These are phyloP conservation scores for Capsicum pubescens DNA, from an alignment of 257 asterid genomes.

Conservation along the genomic window DNA sequence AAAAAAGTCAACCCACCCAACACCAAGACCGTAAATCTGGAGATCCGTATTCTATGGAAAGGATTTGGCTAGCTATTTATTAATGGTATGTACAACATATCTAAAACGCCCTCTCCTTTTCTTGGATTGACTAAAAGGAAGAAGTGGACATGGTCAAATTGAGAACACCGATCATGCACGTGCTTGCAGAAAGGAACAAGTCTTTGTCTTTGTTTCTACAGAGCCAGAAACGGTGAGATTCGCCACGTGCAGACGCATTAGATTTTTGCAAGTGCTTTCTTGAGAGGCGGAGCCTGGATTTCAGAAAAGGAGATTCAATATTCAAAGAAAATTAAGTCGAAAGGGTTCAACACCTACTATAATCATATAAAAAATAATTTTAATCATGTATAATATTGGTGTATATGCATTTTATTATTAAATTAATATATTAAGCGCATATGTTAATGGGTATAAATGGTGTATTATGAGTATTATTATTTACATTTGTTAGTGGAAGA, in stretches of 20 bases:
- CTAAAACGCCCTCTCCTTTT: background rate
- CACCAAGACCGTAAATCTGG: background rate
- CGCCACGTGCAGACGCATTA: background rate
- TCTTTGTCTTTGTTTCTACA: background rate
- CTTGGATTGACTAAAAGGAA: background rate
- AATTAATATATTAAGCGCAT: too few relatives aligned
- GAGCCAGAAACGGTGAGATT: background rate
- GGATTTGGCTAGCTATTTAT: background rate
- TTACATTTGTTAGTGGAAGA: too few relatives aligned
- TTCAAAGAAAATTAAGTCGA: too few relatives aligned
- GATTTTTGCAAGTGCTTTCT: background rate
- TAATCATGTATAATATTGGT: too few relatives aligned
- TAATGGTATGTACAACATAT: background rate
- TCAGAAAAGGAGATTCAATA: too few relatives aligned
- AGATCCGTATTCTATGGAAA: slow-evolving; percentile 7
- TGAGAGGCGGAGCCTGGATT: too few relatives aligned
- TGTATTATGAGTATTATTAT: too few relatives aligned
- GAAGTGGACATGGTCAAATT: background rate
- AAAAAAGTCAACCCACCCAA: slow-evolving; percentile 22
- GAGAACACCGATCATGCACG: background rate
- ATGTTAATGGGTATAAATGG: too few relatives aligned
- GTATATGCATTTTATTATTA: too few relatives aligned
- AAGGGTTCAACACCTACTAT: too few relatives aligned
- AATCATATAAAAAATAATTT: too few relatives aligned
- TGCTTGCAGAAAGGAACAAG: background rate